Conservation (phyloP, 2,329 filamentous ascomycete genomes). For the Ascomycota sp. region DNA sequence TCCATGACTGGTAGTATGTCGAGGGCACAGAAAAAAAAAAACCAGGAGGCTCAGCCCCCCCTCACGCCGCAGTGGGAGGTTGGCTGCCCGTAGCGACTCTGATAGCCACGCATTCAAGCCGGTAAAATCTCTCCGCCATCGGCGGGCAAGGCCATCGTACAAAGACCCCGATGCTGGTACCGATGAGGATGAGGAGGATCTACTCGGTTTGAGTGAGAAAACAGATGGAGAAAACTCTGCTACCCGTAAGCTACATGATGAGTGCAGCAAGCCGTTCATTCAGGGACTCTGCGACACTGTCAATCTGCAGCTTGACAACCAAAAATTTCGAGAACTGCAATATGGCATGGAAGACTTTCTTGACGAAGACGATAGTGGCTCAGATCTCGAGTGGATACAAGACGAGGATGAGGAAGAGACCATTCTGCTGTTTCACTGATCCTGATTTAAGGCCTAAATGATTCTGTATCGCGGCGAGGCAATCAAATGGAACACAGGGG, state of each 20-base stretch:
- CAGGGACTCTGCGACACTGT: conserved; percentile 55
- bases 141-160: conserved; percentile 13
- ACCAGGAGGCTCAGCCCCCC: conserved; percentile 6
- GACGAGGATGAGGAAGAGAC: conserved; percentile 25
- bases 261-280: conserved; percentile 15
- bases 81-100: conserved; percentile 11
- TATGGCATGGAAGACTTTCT: conserved; percentile 56
- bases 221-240: conserved; percentile 2
- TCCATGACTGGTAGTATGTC: conserved; percentile 1
- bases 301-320: conserved; percentile 54
- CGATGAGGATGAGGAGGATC: conserved; percentile 20
- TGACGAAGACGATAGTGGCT: conserved; percentile 32
- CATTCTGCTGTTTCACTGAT: conserved; percentile 10
- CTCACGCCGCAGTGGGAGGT: conserved; percentile 17
- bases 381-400: conserved; percentile 37
- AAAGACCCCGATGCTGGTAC: conserved; percentile 24
- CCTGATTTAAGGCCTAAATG: not conserved
- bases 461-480: too few species aligned
- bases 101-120: conserved; percentile 8
- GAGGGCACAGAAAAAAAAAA: conserved; percentile 3
- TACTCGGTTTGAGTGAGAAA: conserved; percentile 1
- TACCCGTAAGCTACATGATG: not conserved
- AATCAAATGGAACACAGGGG: too few species aligned
- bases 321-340: conserved; percentile 47
- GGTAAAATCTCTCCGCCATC: conserved; percentile 3